These are phyloP conservation scores for Fusarium abutilonis DNA, from an alignment of 2,329 filamentous ascomycete genomes.

Conservation along the genomic window DNA sequence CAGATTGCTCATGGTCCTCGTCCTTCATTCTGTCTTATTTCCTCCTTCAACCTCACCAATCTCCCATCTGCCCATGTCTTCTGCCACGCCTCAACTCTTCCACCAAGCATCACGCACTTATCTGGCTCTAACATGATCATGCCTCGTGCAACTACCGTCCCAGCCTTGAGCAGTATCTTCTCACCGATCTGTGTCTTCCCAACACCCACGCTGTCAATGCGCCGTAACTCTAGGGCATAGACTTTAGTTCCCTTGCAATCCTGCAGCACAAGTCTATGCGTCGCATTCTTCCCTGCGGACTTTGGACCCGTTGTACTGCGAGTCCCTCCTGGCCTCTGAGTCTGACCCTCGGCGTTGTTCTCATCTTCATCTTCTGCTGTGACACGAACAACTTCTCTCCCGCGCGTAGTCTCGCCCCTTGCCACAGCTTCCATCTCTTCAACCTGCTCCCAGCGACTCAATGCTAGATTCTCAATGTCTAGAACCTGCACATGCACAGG, in stretches of 20 bases:
- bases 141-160: conserved; percentile 75
- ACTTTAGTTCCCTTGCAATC: conserved; percentile 76
- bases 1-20: conserved; percentile 8
- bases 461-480: conserved; percentile 84
- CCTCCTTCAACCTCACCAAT: conserved; percentile 73
- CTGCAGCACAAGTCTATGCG: conserved; percentile 84
- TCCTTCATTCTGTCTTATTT: conserved; percentile 55
- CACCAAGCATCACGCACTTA: conserved; percentile 79
- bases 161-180: conserved; percentile 78
- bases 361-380: conserved; percentile 56
- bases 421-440: conserved; percentile 80
- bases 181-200: conserved; percentile 76
- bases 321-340: conserved; percentile 19
- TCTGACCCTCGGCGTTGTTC: conserved; percentile 55
- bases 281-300: conserved; percentile 58
- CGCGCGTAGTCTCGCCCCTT: conserved; percentile 77
- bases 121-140: conserved; percentile 79
- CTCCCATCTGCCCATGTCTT: conserved; percentile 78
- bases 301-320: conserved; percentile 29
- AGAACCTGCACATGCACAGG: conserved; percentile 83
- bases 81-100: conserved; percentile 85
- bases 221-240: conserved; percentile 76
- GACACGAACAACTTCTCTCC: conserved; percentile 83
- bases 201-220: conserved; percentile 72
- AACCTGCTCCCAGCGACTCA: conserved; percentile 85